Evolutionary conservation across 176 grass and related monocot genomes (phyloP), one percentile per base, ranked within the genome.

Genomic region (Poa pratensis): DNA sequence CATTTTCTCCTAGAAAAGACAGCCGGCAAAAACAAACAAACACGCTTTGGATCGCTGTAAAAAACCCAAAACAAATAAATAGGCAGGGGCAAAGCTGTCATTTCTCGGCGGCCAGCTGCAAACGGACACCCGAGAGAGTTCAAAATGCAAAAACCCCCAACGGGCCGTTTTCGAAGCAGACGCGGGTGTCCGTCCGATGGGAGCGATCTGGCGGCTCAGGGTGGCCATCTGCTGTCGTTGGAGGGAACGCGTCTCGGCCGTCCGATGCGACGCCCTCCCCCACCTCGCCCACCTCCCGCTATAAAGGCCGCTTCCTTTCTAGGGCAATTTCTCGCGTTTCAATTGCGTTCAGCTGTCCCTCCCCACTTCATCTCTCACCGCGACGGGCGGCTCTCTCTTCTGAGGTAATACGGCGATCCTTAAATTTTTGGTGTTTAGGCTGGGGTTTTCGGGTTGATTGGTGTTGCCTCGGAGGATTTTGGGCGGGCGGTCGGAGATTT

Each of bases 211-310:
- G 89, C 90, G 90, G 87, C 26, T 37, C 27, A n/a, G 32, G 76
- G 18, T 5, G 9, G 49, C 73, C 57, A 52, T 45, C 34, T 3
- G 49, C 50, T 63, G 76, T 84, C 88, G 76, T 63, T 49, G 94
- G 87, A 89, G 91, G 91, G 88, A 96, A 88, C 83, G 45, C 69
- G 71, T 1, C 49, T 81, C 32, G 67, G 91, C 84, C 94, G 89
- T 91, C 86, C 42, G 91, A 93, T 93, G 45, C 35, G 61, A 57
- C 62, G 79, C 50, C 71, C 76, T 82, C 80, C n/a, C 81, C 82
- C 80, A 43, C 71, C 77, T 87, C 80, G 17, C 81, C 82, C 72
- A 64, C 35, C 19, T 49, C 28, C 80, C 35, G 46, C 87, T 91
- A 91, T 96, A 93, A 89, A 93, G 78, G 0, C 10, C 32, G 51